Evolutionary conservation across 495 filamentous ascomycete species (phyloP).

Genomic region (Margaritispora aquatica): DNA sequence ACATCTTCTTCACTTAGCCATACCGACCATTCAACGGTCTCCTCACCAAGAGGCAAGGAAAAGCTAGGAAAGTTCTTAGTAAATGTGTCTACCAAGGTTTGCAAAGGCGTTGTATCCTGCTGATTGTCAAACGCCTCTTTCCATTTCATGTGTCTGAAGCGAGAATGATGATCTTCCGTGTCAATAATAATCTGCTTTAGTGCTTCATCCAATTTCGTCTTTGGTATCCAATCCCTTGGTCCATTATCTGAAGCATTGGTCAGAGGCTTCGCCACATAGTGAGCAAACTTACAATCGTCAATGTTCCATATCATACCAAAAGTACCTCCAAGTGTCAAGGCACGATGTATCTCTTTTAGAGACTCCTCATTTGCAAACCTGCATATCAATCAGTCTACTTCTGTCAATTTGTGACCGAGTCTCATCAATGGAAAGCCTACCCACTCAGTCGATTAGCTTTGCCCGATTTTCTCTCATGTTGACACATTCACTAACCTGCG

Average conservation of each 20-base stretch:
- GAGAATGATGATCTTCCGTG: conserved; percentile 43
- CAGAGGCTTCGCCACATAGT: neutral
- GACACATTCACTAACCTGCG: conserved; percentile 47
- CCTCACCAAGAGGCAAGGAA: conserved; percentile 41
- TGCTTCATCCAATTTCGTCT: conserved; percentile 46
- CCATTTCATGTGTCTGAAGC: conserved; percentile 52
- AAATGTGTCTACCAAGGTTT: conserved; percentile 29
- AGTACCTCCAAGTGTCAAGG: conserved; percentile 41
- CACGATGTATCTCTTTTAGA: conserved; percentile 51
- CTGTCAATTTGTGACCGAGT: neutral
- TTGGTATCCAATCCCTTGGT: conserved; percentile 34
- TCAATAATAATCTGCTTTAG: conserved; percentile 44
- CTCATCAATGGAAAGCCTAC: conserved; percentile 56
- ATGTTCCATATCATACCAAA: conserved; percentile 62
- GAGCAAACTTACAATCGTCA: conserved; percentile 48
- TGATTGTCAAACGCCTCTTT: conserved; percentile 46
- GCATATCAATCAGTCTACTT: neutral
- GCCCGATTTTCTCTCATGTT: neutral
- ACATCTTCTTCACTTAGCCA: conserved; percentile 46
- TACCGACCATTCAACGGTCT: conserved; percentile 33
- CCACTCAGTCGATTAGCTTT: conserved; percentile 5
- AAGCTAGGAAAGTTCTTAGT: conserved; percentile 36
- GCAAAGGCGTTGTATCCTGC: conserved; percentile 33
- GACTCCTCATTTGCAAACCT: conserved; percentile 56
- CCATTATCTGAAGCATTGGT: conserved; percentile 35